Evolutionary conservation across 768 basidiomycete species (phyloP).

Genomic region (Lactifluus hygrophoroides): DNA sequence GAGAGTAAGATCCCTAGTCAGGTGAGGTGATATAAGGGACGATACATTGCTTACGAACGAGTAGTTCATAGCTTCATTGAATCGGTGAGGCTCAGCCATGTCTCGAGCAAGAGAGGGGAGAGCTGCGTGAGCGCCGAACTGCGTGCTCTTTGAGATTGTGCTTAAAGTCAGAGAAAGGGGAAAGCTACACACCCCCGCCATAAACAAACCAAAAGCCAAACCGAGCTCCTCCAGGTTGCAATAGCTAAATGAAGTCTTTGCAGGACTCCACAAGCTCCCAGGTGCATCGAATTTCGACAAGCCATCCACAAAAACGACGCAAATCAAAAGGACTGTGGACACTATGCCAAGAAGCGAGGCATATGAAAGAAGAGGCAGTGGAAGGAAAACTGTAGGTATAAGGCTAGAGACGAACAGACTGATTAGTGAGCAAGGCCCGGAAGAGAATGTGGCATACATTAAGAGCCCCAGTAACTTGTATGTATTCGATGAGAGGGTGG

Average conservation of each 20-base stretch:
- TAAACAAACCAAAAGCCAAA: constrained; percentile 79
- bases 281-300: constrained; percentile 61
- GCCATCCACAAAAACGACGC: constrained; percentile 78
- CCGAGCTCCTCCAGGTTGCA: constrained; percentile 52
- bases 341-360: constrained; percentile 81
- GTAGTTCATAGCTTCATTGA: constrained; percentile 73
- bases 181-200: constrained; percentile 64
- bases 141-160: not conserved
- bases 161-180: not conserved
- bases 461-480: constrained; percentile 72
- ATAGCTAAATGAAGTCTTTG: constrained; percentile 54
- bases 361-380: constrained; percentile 78
- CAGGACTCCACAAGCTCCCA: constrained; percentile 74
- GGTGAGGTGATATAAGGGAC: constrained; percentile 12
- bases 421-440: not conserved
- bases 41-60: constrained; percentile 55
- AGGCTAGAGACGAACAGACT: constrained; percentile 37
- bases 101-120: constrained; percentile 86
- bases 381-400: constrained; percentile 78
- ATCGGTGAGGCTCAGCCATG: constrained; percentile 76
- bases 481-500: constrained; percentile 51
- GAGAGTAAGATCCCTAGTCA: not conserved
- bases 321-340: constrained; percentile 66
- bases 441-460: constrained; percentile 41
- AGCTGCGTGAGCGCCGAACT: constrained; percentile 90